Conservation (phyloP, 2,329 filamentous ascomycete genomes). For the Verticillium klebahnii region DNA sequence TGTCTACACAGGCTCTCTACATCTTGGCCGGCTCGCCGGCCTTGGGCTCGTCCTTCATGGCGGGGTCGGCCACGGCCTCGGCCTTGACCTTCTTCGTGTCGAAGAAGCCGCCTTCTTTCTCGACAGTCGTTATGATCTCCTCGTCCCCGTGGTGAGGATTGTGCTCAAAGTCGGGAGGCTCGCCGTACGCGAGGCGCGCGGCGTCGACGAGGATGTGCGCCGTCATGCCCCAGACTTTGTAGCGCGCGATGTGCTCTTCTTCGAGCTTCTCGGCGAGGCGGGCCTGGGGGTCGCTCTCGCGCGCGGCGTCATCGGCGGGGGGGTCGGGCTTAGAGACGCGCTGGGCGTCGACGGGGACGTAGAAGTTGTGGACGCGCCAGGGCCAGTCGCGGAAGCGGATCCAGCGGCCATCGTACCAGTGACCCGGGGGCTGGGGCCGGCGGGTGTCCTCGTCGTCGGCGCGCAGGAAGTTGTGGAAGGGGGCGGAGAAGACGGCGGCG, state of each 20-base stretch:
- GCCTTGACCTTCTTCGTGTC: slow-evolving; percentile 36
- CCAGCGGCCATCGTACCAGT: slow-evolving; percentile 87
- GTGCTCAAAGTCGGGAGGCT: slow-evolving; percentile 80
- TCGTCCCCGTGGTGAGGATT: slow-evolving; percentile 50
- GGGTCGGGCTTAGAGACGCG: slow-evolving; percentile 49
- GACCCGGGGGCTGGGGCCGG: slow-evolving; percentile 42
- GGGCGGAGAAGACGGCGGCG: slow-evolving; percentile 87
- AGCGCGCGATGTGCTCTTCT: slow-evolving; percentile 49
- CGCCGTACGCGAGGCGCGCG: slow-evolving; percentile 75
- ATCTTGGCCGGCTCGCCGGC: slow-evolving; percentile 11
- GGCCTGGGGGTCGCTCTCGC: slow-evolving; percentile 25
- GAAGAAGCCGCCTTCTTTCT: slow-evolving; percentile 38
- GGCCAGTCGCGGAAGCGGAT: slow-evolving; percentile 68
- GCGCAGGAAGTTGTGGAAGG: slow-evolving; percentile 77
- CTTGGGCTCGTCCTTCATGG: slow-evolving; percentile 11
- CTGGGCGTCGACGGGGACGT: slow-evolving; percentile 73
- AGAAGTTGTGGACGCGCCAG: slow-evolving; percentile 92
- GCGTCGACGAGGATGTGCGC: slow-evolving; percentile 85
- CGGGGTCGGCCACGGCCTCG: slow-evolving; percentile 6
- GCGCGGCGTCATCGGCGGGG: neutral
- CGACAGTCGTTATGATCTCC: slow-evolving; percentile 40
- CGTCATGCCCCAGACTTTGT: slow-evolving; percentile 94
- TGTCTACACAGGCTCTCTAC: neutral
- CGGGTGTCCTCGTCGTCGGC: slow-evolving; percentile 47
- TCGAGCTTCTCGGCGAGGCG: slow-evolving; percentile 38